A percentile compares a stretch with the other conserved stretches of the same genome.
These are phyloP conservation scores for Solanum lignicaule DNA, from an alignment of 257 asterid species.

Conservation along the genomic window DNA sequence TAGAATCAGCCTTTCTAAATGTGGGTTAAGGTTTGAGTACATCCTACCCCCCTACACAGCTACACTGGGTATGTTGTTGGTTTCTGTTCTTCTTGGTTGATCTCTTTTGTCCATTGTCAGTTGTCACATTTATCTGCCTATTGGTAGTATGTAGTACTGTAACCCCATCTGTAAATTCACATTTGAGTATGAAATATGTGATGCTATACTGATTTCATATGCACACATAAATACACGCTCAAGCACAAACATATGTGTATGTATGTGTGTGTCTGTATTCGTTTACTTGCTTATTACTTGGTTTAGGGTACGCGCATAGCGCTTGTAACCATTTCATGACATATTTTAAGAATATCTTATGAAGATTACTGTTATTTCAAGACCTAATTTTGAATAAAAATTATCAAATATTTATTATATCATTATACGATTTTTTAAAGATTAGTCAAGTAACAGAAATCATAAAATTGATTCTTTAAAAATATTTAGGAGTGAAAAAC, in stretches of 20 bases:
- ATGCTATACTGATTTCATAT: background rate
- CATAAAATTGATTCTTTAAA: background rate
- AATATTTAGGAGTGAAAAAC: background rate
- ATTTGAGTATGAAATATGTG: background rate
- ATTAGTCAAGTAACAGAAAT: background rate
- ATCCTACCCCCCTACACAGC: background rate
- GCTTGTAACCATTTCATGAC: background rate
- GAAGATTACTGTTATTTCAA: background rate
- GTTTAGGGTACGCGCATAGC: background rate
- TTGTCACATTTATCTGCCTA: background rate
- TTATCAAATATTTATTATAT: background rate
- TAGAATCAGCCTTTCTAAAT: background rate
- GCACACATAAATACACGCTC: background rate
- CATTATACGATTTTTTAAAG: background rate
- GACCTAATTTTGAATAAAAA: background rate
- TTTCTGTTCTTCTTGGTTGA: background rate
- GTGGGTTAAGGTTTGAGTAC: background rate
- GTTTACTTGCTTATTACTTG: background rate
- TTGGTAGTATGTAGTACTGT: background rate
- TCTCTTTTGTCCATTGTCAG: background rate
- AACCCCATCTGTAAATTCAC: background rate
- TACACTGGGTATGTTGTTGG: background rate
- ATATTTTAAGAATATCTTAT: background rate
- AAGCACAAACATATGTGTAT: background rate
- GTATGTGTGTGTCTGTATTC: background rate